phyloP scores from a whole-genome alignment of 2,329 filamentous ascomycete genomes.

The Byssothecium circinans region DNA sequence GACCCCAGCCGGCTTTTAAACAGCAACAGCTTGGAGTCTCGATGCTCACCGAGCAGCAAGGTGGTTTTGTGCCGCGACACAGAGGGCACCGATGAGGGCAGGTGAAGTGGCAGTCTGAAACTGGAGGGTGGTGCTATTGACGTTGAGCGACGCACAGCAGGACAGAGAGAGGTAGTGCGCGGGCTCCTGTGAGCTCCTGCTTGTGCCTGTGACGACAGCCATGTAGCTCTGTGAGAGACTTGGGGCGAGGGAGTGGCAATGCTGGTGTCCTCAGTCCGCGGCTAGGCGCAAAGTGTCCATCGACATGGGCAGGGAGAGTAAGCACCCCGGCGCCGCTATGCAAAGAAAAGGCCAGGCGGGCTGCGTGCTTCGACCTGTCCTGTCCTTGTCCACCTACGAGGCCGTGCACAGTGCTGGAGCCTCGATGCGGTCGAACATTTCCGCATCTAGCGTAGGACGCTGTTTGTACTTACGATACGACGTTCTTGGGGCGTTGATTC shows the following conservation, averaged over 20 bases:
- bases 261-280: slow-evolving; percentile 32
- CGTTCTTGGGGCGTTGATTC: too few relatives aligned
- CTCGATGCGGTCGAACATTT: slow-evolving; percentile 30
- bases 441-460: slow-evolving; percentile 37
- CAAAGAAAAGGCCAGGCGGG: slow-evolving; percentile 32
- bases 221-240: slow-evolving; percentile 23
- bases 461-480: slow-evolving; percentile 23
- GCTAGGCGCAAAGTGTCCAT: slow-evolving; percentile 24
- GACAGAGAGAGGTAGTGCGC: slow-evolving; percentile 33
- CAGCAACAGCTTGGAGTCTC: slow-evolving; percentile 24
- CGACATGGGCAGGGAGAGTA: slow-evolving; percentile 29
- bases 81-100: slow-evolving; percentile 30
- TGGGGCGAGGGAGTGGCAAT: slow-evolving; percentile 29
- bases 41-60: slow-evolving; percentile 26
- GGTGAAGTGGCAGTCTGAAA: slow-evolving; percentile 39
- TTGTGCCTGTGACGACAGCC: slow-evolving; percentile 31
- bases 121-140: slow-evolving; percentile 28
- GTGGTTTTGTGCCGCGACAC: slow-evolving; percentile 29
- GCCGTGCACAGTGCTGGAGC: slow-evolving; percentile 25
- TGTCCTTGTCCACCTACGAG: slow-evolving; percentile 10
- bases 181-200: slow-evolving; percentile 27
- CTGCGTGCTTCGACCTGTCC: slow-evolving; percentile 1
- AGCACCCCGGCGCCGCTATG: slow-evolving; percentile 18
- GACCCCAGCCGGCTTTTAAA: slow-evolving; percentile 35
- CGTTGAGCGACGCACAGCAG: slow-evolving; percentile 37